These are phyloP conservation scores for Leccinum truebloodii DNA, from an alignment of 768 basidiomycete species.

Conservation along the genomic window DNA sequence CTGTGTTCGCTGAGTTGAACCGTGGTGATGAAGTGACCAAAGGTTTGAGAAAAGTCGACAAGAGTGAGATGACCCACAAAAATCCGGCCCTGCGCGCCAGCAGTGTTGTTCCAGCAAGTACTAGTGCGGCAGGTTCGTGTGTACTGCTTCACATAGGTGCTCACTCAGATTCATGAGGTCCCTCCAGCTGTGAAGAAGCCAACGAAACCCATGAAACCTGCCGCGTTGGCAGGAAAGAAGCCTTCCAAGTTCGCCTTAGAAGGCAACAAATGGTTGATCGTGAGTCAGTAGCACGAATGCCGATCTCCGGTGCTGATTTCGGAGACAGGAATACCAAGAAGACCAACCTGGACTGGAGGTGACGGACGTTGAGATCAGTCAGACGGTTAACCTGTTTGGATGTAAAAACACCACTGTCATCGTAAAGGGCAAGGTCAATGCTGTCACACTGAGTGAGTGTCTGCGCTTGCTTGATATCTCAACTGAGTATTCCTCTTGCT, in stretches of 20 bases:
- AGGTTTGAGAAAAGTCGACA: conserved; percentile 89
- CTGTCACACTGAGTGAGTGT: conserved; percentile 75
- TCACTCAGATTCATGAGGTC: background rate
- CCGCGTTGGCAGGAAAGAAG: conserved; percentile 82
- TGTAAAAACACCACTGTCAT: conserved; percentile 85
- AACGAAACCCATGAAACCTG: conserved; percentile 81
- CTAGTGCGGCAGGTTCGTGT: conserved; percentile 34
- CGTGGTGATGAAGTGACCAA: conserved; percentile 89
- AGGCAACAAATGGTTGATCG: conserved; percentile 92
- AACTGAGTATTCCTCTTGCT: conserved; percentile 6
- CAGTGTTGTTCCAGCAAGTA: conserved; percentile 48
- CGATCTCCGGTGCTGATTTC: conserved; percentile 4
- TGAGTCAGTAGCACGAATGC: conserved; percentile 38
- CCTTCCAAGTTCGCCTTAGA: conserved; percentile 88
- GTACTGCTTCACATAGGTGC: conserved; percentile 24
- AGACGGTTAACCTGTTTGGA: conserved; percentile 85
- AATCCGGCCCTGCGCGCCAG: conserved; percentile 80
- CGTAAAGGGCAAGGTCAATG: conserved; percentile 94
- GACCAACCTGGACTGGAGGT: conserved; percentile 71
- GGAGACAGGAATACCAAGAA: conserved; percentile 85
- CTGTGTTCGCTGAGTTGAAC: conserved; percentile 91
- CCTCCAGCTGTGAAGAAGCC: conserved; percentile 58
- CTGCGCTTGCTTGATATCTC: background rate
- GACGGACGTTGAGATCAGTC: conserved; percentile 73
- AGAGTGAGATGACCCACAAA: conserved; percentile 98